Base-by-base conservation (phyloP, 208 protist genomes). In the Trichomonas vaginalis region DNA sequence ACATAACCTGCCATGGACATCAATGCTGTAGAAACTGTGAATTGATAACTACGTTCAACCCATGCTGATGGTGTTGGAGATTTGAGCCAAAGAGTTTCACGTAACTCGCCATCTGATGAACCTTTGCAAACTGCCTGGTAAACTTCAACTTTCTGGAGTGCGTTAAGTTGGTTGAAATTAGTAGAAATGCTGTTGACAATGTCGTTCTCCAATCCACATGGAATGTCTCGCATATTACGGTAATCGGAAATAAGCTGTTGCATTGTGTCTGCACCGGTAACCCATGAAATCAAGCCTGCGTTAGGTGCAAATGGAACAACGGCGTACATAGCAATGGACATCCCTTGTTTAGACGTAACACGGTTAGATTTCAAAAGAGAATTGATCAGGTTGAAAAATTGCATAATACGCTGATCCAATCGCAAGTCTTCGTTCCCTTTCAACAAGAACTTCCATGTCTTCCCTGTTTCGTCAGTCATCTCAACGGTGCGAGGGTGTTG, bases 401-500 rank as follows among this genome's bases (percentile, higher is more conserved):
- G 62, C 95, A 96, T 96, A 14, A 96, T 86, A 32, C 95, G 1
- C 40, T 96, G 61, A 82, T 96, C 95, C 4, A 87, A 42, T 27
- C 95, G 4, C 27, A 96, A 51, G 39, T 96, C 95, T 96, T 96
- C 95, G 42, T 96, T 80, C 0, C 95, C 95, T 47, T 96, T 96
- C n/a, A 96, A n/a, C 4, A 96, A 42, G 46, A 88, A 96, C 17
- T 40, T 51, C 17, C 83, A 88, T 37, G 6, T 37, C 46, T 87
- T 79, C 12, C 62, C 95, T 46, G 83, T n/a, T 17, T 0, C 56
- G 23, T 48, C 70, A 17, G 48, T 37, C 45, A 96, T 96, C 8
- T 56, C 35, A 45, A 96, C 56, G 4, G 45, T 39, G 1, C 95
- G 3, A n/a, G 95, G 95, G 23, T 48, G 49, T n/a, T 96, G 56